Evolutionary conservation across 2,329 filamentous ascomycete genomes (phyloP).

Genomic region (Alternaria ethzedia): DNA sequence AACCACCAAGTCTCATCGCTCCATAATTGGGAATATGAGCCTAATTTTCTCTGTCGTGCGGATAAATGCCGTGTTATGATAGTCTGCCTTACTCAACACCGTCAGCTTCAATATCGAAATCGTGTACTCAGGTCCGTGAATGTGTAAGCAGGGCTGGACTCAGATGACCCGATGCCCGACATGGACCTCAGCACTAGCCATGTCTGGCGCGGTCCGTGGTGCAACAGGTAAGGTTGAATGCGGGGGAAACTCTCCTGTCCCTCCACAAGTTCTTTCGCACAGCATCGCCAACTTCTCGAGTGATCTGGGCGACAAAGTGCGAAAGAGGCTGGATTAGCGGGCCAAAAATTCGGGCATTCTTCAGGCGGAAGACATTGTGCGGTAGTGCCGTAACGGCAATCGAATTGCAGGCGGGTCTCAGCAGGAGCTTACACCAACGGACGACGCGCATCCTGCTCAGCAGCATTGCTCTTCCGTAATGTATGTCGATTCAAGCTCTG

Average conservation of each 20-base stretch:
- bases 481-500: neutral
- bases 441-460: neutral
- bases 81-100: neutral
- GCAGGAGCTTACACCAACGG: neutral
- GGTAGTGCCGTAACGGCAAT: neutral
- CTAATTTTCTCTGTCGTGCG: neutral
- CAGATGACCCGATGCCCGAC: constrained; percentile 7
- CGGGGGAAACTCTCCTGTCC: constrained; percentile 1
- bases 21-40: neutral
- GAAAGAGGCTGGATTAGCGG: neutral
- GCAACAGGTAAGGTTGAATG: neutral
- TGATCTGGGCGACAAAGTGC: neutral
- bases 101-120: neutral
- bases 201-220: constrained; percentile 2
- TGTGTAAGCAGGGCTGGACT: neutral
- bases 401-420: neutral
- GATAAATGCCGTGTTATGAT: neutral
- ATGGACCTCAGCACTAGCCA: neutral
- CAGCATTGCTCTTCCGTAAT: neutral
- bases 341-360: neutral
- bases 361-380: neutral
- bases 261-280: neutral
- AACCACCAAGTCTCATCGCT: neutral
- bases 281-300: neutral
- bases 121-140: neutral